Evolutionary conservation across 257 asterid genomes (phyloP).

Genomic region (Solanum sejunctum): DNA sequence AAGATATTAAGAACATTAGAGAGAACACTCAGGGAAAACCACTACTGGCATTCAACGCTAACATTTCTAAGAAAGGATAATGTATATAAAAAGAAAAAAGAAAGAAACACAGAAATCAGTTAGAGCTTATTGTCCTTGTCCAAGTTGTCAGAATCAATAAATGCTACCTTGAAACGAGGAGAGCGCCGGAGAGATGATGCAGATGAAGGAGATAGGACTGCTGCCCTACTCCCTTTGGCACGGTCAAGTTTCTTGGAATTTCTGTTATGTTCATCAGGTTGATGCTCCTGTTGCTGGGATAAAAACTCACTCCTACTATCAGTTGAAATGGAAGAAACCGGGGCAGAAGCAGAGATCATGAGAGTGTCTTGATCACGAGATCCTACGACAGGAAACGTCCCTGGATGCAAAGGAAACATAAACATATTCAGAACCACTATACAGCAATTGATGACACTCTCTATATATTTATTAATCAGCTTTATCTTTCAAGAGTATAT

Average conservation of each 20-base stretch:
- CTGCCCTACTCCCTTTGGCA: conserved; percentile 19
- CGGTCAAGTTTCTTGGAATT: conserved; percentile 25
- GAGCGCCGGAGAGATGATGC: conserved; percentile 59
- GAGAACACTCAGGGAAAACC: neutral
- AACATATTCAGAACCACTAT: conserved; percentile 11
- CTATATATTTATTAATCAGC: neutral
- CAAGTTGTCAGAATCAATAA: neutral
- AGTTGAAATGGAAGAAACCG: conserved; percentile 52
- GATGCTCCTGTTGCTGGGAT: conserved; percentile 24
- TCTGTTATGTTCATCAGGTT: conserved; percentile 20
- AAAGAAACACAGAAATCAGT: neutral
- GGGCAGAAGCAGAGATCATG: conserved; percentile 39
- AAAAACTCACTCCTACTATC: conserved; percentile 41
- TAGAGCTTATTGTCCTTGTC: neutral
- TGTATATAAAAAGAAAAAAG: neutral
- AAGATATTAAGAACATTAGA: neutral
- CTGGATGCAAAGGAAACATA: conserved; percentile 21
- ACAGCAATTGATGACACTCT: neutral
- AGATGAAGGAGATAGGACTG: conserved; percentile 43
- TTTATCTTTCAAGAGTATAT: neutral
- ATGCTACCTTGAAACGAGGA: conserved; percentile 52
- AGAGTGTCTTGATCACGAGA: conserved; percentile 34
- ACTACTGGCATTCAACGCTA: neutral
- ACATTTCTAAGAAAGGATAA: neutral
- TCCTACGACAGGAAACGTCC: conserved; percentile 16